A percentile compares a stretch with the other conserved stretches of the same genome.
phyloP scores from a whole-genome alignment of 148 eudicot genomes.

The Pharnaceum exiguum region DNA sequence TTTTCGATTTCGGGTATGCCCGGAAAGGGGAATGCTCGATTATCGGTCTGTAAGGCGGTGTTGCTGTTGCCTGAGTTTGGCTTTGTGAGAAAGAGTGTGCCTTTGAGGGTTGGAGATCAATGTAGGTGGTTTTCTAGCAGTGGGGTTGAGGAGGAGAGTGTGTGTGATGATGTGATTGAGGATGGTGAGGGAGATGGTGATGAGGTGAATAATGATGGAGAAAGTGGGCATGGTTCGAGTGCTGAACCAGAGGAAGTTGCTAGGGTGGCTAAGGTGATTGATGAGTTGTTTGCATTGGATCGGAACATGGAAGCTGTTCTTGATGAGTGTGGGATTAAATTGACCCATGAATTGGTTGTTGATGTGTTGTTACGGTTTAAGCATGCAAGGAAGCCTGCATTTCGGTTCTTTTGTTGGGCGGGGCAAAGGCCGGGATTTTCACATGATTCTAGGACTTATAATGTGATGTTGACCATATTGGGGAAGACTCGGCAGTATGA shows the following conservation, averaged over 20 bases:
- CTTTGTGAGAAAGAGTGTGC: conserved; percentile 3
- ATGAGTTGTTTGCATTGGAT: conserved; percentile 73
- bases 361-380: conserved; percentile 68
- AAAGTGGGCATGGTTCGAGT: conserved; percentile 17
- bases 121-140: conserved; percentile 28
- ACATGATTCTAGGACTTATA: conserved; percentile 71
- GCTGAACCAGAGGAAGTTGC: conserved; percentile 66
- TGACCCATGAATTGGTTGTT: conserved; percentile 64
- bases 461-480: conserved; percentile 61
- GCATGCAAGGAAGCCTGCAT: conserved; percentile 82
- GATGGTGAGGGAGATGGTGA: conserved; percentile 20
- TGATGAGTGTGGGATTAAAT: conserved; percentile 56
- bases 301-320: conserved; percentile 92
- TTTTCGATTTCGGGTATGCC: conserved; percentile 8
- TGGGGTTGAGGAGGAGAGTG: conserved; percentile 16
- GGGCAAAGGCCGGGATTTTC: conserved; percentile 43
- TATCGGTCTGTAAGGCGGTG: not conserved
- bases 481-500: conserved; percentile 86
- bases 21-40: not conserved
- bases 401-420: conserved; percentile 87
- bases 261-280: conserved; percentile 70
- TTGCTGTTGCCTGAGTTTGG: not conserved
- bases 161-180: conserved; percentile 16
- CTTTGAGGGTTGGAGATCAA: conserved; percentile 19
- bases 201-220: conserved; percentile 19